A percentile compares a stretch with the other conserved stretches of the same genome.
These are phyloP conservation scores for Phyllosticta paracitricarpa DNA, from an alignment of 2,329 filamentous ascomycete genomes.

Conservation along the genomic window DNA sequence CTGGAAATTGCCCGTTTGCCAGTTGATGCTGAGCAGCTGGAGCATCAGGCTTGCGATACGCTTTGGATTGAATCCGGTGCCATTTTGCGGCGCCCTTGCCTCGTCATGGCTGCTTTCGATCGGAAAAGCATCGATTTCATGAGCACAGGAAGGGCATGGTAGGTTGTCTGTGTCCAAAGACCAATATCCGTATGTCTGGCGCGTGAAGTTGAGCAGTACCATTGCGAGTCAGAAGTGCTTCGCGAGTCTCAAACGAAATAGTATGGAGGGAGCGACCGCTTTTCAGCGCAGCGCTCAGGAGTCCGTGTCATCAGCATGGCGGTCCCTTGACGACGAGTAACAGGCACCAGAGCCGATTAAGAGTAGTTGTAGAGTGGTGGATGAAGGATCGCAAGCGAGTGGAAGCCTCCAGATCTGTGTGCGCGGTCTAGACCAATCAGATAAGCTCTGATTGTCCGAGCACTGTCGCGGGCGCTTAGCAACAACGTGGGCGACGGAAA, in stretches of 20 bases:
- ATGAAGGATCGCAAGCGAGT: background rate
- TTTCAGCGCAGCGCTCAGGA: background rate
- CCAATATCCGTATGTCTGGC: background rate
- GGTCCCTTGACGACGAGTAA: background rate
- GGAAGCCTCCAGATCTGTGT: background rate
- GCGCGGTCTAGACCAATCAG: background rate
- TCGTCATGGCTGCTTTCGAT: background rate
- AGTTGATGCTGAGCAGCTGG: background rate
- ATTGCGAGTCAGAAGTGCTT: background rate
- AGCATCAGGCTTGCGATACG: background rate
- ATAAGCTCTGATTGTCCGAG: background rate
- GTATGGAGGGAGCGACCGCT: background rate
- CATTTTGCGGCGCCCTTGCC: background rate
- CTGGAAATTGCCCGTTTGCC: background rate
- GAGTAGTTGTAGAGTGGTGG: background rate
- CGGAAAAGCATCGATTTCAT: background rate
- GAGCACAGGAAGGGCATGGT: background rate
- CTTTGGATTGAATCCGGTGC: background rate
- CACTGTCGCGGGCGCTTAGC: background rate
- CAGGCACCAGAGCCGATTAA: background rate
- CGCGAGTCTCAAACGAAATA: no score
- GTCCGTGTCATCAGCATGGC: background rate
- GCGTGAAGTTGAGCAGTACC: background rate
- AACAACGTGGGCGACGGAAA: background rate
- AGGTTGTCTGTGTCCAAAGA: background rate